Evolutionary conservation across 2,329 filamentous ascomycete genomes (phyloP).

Genomic region (Phaeoacremonium minimum): DNA sequence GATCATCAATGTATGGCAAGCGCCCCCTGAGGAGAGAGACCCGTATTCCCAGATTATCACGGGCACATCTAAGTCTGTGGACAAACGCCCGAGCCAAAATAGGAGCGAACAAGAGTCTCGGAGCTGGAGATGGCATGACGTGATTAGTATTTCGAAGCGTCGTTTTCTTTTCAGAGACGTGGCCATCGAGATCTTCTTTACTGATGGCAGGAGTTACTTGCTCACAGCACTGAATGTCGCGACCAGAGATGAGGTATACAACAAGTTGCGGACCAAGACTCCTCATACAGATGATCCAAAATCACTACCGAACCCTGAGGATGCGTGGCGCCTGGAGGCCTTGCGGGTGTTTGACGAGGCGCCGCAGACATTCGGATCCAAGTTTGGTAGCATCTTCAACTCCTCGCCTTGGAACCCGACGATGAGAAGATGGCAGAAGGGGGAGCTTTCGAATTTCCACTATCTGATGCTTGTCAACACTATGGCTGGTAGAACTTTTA

Average conservation of each 20-base stretch:
- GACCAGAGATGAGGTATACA: conserved; percentile 75
- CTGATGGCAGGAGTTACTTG: conserved; percentile 91
- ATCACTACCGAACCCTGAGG: conserved; percentile 72
- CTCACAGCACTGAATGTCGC: conserved; percentile 74
- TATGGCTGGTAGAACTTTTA: conserved; percentile 94
- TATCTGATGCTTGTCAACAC: conserved; percentile 99
- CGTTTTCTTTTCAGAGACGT: conserved; percentile 95
- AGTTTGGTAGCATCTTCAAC: conserved; percentile 90
- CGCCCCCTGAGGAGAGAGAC: conserved; percentile 85
- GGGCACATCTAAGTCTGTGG: conserved; percentile 56
- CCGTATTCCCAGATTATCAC: conserved; percentile 94
- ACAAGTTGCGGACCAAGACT: conserved; percentile 71
- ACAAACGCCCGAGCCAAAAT: conserved; percentile 47
- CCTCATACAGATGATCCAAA: conserved; percentile 72
- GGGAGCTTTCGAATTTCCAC: conserved; percentile 97
- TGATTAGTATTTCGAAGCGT: conserved; percentile 93
- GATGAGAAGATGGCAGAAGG: conserved; percentile 85
- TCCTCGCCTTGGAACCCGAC: conserved; percentile 76
- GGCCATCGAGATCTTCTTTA: conserved; percentile 95
- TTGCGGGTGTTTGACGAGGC: conserved; percentile 62
- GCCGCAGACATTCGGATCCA: conserved; percentile 68
- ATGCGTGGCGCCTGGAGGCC: conserved; percentile 87
- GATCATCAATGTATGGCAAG: conserved; percentile 95
- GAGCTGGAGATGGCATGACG: conserved; percentile 90
- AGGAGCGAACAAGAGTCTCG: conserved; percentile 73